Evolutionary conservation across 768 basidiomycete genomes (phyloP).

Genomic region (Boletus sensibilis): DNA sequence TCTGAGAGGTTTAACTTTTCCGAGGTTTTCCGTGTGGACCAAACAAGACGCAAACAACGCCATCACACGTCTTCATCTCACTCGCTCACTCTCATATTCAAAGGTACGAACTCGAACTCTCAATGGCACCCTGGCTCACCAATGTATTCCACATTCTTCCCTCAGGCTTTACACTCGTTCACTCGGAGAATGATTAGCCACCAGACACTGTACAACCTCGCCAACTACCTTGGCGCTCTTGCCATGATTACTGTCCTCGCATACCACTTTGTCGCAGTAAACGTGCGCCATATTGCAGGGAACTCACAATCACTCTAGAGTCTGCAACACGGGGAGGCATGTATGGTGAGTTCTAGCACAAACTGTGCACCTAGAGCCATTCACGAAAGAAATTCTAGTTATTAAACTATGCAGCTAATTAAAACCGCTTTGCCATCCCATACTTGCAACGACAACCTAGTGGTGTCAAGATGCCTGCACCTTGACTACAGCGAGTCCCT

Average conservation of each 20-base stretch:
- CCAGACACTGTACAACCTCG: slow-evolving; percentile 75
- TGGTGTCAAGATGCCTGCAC: not conserved
- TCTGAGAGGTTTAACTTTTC: slow-evolving; percentile 4
- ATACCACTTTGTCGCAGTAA: slow-evolving; percentile 90
- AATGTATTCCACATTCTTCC: not conserved
- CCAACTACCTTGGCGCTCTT: slow-evolving; percentile 78
- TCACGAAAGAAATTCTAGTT: not conserved
- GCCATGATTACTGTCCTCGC: slow-evolving; percentile 87
- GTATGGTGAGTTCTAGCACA: slow-evolving; percentile 7
- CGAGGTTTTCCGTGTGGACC: slow-evolving; percentile 33
- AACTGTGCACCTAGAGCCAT: not conserved
- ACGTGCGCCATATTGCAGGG: slow-evolving; percentile 50
- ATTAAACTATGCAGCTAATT: not conserved
- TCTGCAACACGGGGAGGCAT: not conserved
- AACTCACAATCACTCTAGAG: slow-evolving; percentile 10
- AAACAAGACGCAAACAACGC: slow-evolving; percentile 36
- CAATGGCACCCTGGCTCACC: not conserved
- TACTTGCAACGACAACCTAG: not conserved
- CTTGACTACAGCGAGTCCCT: not conserved
- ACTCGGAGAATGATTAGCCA: slow-evolving; percentile 70
- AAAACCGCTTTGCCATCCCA: not conserved
- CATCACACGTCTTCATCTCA: not conserved
- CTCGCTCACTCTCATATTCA: slow-evolving; percentile 4
- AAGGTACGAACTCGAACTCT: slow-evolving; percentile 15
- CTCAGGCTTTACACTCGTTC: slow-evolving; percentile 4